Evolutionary conservation across 129 eudicot genomes (phyloP), one percentile per base, ranked within the genome.

Genomic region (Logfia minima): DNA sequence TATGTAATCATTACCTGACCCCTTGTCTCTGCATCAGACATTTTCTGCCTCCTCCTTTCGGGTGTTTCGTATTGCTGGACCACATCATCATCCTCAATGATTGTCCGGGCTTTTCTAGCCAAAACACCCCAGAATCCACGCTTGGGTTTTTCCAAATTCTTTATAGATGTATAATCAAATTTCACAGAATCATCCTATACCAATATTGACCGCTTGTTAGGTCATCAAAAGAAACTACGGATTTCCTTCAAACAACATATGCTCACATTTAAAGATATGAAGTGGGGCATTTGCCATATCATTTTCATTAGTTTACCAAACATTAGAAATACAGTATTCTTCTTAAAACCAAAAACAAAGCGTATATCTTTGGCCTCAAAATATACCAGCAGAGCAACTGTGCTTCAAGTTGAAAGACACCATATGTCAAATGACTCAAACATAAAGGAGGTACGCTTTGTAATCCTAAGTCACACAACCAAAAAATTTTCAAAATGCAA

Each of bases 71-170:
- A 58, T 59, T 67, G 80, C 70, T 85, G 84, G 43, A 64, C 31
- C 41, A 22, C 78, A 77, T 87, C 86, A 78, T 90, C 93, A 74
- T 92, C 97, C 31, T 93, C 95, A 73, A 88, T 67, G 58, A 93
- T 79, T 3, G 89, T 80, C 82, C 88, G 87, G 5, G 96, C 92
- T 80, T 88, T 93, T 72, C 91, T 78, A 72, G 98, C 91, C 76
- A 90, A 82, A 72, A 79, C 87, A 31, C 91, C 96, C 98, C 96
- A 88, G 75, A 93, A 90, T 60, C 96, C 88, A 79, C 83, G 85
- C 39, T 84, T 86, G 8, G 86, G 80, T 76, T 85, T 85, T 74
- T 77, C 84, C 79, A 78, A 23, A 78, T 61, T 78, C 68, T 84
- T 85, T 82, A 84, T 79, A 39, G 89, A 79, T 34, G 87, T 70